phyloP scores from a whole-genome alignment of 768 basidiomycete genomes.

The Psilocybe subaeruginosa region DNA sequence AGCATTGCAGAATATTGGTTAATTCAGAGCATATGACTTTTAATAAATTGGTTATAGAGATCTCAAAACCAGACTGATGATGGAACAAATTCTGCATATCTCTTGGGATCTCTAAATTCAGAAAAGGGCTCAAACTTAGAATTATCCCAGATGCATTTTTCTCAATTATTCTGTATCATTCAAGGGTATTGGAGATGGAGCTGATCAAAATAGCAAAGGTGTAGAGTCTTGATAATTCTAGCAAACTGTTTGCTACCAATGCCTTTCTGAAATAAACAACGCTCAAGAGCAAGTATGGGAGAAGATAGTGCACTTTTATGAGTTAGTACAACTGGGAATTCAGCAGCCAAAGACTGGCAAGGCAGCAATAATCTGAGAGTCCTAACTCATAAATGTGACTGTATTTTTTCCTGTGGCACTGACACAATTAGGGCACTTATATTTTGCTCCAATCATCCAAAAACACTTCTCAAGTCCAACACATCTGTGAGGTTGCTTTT shows the following conservation, averaged over 20 bases:
- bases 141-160: neutral
- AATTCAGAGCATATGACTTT: conserved; percentile 13
- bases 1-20: conserved; percentile 29
- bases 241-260: conserved; percentile 30
- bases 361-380: conserved; percentile 18
- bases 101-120: conserved; percentile 12
- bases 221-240: conserved; percentile 22
- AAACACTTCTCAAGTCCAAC: conserved; percentile 20
- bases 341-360: conserved; percentile 22
- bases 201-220: conserved; percentile 21
- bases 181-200: conserved; percentile 24
- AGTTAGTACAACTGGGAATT: conserved; percentile 27
- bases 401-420: conserved; percentile 9
- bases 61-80: conserved; percentile 22
- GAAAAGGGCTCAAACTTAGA: conserved; percentile 19
- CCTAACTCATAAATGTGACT: conserved; percentile 30
- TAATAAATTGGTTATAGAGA: conserved; percentile 27
- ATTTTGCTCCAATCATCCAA: conserved; percentile 28
- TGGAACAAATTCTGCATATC: conserved; percentile 26
- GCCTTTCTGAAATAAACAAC: conserved; percentile 26
- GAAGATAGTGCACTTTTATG: conserved; percentile 22
- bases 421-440: conserved; percentile 21
- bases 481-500: conserved; percentile 12
- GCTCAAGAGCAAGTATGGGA: conserved; percentile 14
- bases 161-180: neutral